Evolutionary conservation across 83 land plant genomes (phyloP).

Genomic region (Isoetes engelmannii): DNA sequence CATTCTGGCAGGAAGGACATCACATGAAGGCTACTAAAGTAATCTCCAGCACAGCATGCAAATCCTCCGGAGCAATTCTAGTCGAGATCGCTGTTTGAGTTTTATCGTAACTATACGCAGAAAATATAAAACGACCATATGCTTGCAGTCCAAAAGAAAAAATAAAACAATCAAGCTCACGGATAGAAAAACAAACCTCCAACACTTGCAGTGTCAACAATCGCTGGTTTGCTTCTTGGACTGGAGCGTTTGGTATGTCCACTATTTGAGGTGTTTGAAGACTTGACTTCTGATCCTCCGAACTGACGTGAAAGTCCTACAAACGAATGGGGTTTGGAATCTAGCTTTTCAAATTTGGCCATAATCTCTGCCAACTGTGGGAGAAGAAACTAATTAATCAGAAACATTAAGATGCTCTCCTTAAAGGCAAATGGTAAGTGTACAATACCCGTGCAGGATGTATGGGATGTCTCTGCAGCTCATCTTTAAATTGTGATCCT

Average conservation of each 20-base stretch:
- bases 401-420: too few species aligned
- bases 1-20: too few species aligned
- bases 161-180: conserved; percentile 5
- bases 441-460: conserved; percentile 51
- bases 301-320: conserved; percentile 40
- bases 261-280: background rate
- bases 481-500: conserved; percentile 81
- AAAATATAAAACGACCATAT: too few species aligned
- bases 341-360: conserved; percentile 76
- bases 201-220: conserved; percentile 36
- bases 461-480: conserved; percentile 68
- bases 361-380: conserved; percentile 80
- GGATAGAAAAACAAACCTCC: conserved; percentile 42
- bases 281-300: conserved; percentile 34
- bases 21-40: too few species aligned
- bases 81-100: too few species aligned
- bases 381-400: too few species aligned
- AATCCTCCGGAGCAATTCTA: too few species aligned
- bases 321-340: conserved; percentile 52
- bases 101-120: too few species aligned
- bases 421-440: background rate
- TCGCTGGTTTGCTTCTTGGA: conserved; percentile 58
- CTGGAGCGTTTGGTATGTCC: conserved; percentile 43
- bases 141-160: background rate
- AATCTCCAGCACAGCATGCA: too few species aligned